Percentiles rank a stretch among this genome's conserved stretches.
Conservation (phyloP, 257 asterid species). For the Petunia axillaris region DNA sequence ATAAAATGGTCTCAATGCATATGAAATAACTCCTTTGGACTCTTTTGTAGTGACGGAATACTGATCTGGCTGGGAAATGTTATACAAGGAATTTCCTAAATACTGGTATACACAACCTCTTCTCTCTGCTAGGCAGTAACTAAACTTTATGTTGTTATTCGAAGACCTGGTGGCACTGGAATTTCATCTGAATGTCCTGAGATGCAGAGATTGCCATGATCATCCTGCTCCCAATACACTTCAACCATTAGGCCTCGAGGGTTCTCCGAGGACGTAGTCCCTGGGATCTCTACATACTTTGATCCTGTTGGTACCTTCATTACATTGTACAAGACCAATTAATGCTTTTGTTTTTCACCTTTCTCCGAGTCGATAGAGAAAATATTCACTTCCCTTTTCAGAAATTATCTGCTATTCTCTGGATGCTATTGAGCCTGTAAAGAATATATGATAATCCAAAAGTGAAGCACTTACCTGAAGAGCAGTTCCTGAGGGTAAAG, state of each 20-base stretch:
- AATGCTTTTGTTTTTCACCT: background rate
- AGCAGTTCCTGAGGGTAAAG: constrained; percentile 33
- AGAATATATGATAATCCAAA: background rate
- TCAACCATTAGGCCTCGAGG: constrained; percentile 41
- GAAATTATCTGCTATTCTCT: background rate
- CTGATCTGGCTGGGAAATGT: background rate
- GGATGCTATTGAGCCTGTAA: background rate
- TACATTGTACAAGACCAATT: background rate
- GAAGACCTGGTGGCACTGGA: constrained; percentile 28
- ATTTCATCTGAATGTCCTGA: constrained; percentile 36
- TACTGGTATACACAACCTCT: background rate
- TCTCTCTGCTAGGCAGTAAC: background rate
- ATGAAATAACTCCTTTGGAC: background rate
- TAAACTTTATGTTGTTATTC: background rate
- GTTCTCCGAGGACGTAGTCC: constrained; percentile 29
- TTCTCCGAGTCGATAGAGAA: too few species aligned
- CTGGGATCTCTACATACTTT: constrained; percentile 33
- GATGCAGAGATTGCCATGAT: constrained; percentile 36
- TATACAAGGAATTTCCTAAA: background rate
- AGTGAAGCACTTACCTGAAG: constrained; percentile 25
- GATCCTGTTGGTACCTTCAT: constrained; percentile 34
- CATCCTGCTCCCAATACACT: constrained; percentile 40
- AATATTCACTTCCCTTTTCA: too few species aligned
- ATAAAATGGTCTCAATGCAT: background rate
- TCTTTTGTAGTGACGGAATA: background rate